A percentile compares a stretch with the other conserved stretches of the same genome.
These are phyloP conservation scores for Cupressus sempervirens DNA, from an alignment of 75 land plant species.

Conservation along the genomic window DNA sequence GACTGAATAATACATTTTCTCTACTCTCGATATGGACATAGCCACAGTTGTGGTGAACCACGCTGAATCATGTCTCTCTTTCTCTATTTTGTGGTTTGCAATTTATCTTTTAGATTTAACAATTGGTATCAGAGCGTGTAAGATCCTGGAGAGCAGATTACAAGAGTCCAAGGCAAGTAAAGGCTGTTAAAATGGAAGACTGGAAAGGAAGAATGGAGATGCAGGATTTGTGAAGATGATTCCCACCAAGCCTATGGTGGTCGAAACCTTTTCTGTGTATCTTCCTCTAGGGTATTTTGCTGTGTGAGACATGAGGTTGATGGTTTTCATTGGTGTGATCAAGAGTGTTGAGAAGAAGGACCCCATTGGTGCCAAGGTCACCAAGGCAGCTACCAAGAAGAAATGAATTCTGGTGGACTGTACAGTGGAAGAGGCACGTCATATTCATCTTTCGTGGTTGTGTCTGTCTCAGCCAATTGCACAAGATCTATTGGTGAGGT, in stretches of 20 bases:
- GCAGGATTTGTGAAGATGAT: slow-evolving; percentile 71
- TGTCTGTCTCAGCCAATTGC: background rate
- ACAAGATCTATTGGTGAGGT: slow-evolving; percentile 6
- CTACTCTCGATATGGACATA: no score
- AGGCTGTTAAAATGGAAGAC: no score
- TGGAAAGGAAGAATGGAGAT: slow-evolving; percentile 76
- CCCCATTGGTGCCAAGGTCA: slow-evolving; percentile 51
- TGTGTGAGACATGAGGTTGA: slow-evolving; percentile 74
- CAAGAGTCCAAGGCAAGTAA: no score
- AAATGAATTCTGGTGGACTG: slow-evolving; percentile 17
- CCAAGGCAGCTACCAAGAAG: slow-evolving; percentile 44
- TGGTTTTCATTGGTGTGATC: slow-evolving; percentile 56
- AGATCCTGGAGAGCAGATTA: no score
- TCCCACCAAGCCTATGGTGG: slow-evolving; percentile 75
- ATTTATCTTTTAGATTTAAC: no score
- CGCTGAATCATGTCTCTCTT: no score
- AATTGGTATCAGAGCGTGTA: no score
- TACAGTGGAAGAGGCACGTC: background rate
- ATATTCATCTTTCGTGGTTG: background rate
- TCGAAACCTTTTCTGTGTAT: slow-evolving; percentile 64
- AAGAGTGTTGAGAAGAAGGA: slow-evolving; percentile 62
- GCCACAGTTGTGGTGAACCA: no score
- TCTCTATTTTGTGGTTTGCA: no score
- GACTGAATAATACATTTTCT: no score
- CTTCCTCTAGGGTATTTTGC: slow-evolving; percentile 75